These are phyloP conservation scores for Raphanus hybrid DNA, from an alignment of 441 rosid species.

Conservation along the genomic window DNA sequence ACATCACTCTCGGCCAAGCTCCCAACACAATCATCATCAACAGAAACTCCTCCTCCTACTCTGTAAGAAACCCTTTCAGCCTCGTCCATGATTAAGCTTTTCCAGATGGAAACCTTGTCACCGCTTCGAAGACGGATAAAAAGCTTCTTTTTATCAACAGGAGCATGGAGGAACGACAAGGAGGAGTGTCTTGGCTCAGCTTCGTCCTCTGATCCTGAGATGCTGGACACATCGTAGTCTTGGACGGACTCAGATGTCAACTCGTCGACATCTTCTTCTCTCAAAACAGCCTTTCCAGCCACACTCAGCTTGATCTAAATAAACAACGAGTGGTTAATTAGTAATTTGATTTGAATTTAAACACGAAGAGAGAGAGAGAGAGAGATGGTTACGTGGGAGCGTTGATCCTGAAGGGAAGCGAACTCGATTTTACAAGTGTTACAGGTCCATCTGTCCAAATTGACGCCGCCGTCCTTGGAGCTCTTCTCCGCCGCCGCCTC, in stretches of 20 bases:
- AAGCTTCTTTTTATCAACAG: constrained; percentile 61
- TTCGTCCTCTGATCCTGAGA: constrained; percentile 98
- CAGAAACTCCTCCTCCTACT: constrained; percentile 25
- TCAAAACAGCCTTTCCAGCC: constrained; percentile 78
- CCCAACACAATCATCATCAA: constrained; percentile 15
- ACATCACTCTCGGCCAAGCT: constrained; percentile 57
- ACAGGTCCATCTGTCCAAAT: constrained; percentile 81
- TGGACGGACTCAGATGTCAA: constrained; percentile 69
- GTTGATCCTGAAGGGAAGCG: constrained; percentile 86
- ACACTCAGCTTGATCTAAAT: constrained; percentile 56
- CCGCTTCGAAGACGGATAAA: constrained; percentile 69
- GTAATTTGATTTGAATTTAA: not conserved
- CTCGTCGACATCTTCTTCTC: constrained; percentile 89
- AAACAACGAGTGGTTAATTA: not conserved
- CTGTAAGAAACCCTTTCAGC: constrained; percentile 52
- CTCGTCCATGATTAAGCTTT: constrained; percentile 66
- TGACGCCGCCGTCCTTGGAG: constrained; percentile 40
- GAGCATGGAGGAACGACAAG: constrained; percentile 26
- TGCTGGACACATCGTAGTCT: constrained; percentile 86
- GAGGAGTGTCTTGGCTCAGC: constrained; percentile 46
- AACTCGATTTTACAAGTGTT: constrained; percentile 82
- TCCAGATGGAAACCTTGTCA: constrained; percentile 81
- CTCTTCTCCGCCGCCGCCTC: constrained; percentile 39
- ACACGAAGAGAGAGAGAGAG: too few relatives aligned
- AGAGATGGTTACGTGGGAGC: constrained; percentile 63